A percentile compares a stretch with the other conserved stretches of the same genome.
Conservation (phyloP, 768 basidiomycete genomes). For the Aureoboletus auriporus region DNA sequence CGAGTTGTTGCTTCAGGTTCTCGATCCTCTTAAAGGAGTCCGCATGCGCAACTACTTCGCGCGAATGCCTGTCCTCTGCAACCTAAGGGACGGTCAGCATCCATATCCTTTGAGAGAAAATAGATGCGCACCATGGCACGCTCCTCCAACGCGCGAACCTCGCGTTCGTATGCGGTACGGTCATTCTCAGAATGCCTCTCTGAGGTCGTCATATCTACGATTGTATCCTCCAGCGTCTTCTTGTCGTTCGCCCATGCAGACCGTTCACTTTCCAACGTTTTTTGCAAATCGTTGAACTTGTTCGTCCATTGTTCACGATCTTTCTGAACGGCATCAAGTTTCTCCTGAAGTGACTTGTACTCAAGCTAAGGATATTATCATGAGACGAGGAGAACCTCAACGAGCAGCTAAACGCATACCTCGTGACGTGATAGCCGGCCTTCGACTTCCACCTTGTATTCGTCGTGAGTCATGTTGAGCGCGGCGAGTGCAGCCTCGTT, state of each 20-base stretch:
- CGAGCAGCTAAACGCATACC: constrained; percentile 36
- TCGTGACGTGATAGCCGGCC: constrained; percentile 62
- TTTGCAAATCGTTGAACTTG: constrained; percentile 57
- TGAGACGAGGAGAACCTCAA: neutral
- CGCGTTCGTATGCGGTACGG: constrained; percentile 57
- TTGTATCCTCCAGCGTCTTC: constrained; percentile 76
- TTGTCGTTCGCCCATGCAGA: constrained; percentile 73
- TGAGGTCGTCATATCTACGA: constrained; percentile 74
- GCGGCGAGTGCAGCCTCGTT: constrained; percentile 73
- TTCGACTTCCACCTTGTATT: constrained; percentile 73
- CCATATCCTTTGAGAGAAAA: neutral
- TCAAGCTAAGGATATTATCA: constrained; percentile 47
- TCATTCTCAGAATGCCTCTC: constrained; percentile 66
- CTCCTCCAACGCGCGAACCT: constrained; percentile 63
- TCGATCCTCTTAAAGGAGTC: constrained; percentile 76
- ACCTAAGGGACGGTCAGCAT: constrained; percentile 34
- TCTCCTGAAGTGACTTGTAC: constrained; percentile 57
- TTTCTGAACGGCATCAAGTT: constrained; percentile 48
- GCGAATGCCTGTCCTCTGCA: constrained; percentile 77
- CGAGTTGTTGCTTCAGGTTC: constrained; percentile 59
- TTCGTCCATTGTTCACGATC: constrained; percentile 48
- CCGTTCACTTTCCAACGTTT: constrained; percentile 65
- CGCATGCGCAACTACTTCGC: constrained; percentile 82
- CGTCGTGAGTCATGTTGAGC: constrained; percentile 70
- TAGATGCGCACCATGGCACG: constrained; percentile 53